Conservation (phyloP, 371 early-diverging fungal genomes). For the Blakeslea trispora region DNA sequence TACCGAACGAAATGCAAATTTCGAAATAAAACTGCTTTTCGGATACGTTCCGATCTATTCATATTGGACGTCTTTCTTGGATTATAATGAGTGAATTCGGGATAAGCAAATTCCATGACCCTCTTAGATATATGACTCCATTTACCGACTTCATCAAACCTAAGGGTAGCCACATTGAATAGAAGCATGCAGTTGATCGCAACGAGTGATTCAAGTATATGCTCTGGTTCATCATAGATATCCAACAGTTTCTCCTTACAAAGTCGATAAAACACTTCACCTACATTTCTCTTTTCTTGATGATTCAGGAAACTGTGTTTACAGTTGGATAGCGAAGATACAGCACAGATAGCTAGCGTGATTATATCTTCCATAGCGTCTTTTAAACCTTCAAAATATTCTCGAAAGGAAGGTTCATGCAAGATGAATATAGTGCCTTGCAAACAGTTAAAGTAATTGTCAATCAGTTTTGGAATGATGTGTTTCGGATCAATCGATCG, state of each 20-base stretch:
- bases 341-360: slow-evolving; percentile 18
- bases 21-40: background rate
- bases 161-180: slow-evolving; percentile 10
- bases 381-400: slow-evolving; percentile 2
- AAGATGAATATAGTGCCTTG: slow-evolving; percentile 11
- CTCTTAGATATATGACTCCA: slow-evolving; percentile 11
- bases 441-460: slow-evolving; percentile 18
- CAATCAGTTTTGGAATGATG: slow-evolving; percentile 5
- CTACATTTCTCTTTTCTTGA: slow-evolving; percentile 16
- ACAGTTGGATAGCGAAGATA: slow-evolving; percentile 5
- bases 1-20: background rate
- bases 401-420: slow-evolving; percentile 20
- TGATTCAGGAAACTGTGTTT: slow-evolving; percentile 12
- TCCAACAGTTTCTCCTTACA: slow-evolving; percentile 9
- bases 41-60: too few relatives aligned
- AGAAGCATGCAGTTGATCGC: slow-evolving; percentile 8
- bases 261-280: slow-evolving; percentile 18
- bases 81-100: too few relatives aligned
- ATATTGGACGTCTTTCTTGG: too few relatives aligned
- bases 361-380: slow-evolving; percentile 18
- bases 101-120: background rate
- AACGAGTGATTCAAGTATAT: slow-evolving; percentile 15
- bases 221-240: slow-evolving; percentile 23
- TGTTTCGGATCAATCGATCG: background rate
- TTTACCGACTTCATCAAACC: slow-evolving; percentile 4